Evolutionary conservation across 345 rosid genomes (phyloP).

Genomic region (Durio zibethinus): DNA sequence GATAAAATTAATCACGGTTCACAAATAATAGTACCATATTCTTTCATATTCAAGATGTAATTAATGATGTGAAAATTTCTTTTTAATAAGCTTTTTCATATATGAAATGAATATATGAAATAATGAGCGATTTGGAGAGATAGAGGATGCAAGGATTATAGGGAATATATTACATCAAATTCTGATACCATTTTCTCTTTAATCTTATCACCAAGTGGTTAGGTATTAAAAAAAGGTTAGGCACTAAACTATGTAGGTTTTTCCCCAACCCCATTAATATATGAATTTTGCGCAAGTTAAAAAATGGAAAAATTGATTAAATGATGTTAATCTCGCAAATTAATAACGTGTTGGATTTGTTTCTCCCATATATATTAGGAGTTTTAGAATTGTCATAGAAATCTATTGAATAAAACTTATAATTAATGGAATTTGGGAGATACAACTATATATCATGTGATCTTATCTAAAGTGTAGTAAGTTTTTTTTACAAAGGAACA

Average conservation of each 20-base stretch:
- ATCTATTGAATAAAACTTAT: neutral
- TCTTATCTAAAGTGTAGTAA: neutral
- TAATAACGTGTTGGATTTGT: neutral
- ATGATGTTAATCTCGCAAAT: neutral
- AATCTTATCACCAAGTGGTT: conserved; percentile 2
- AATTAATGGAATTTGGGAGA: neutral
- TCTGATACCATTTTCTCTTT: neutral
- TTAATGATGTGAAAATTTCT: too few relatives aligned
- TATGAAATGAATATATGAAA: too few relatives aligned
- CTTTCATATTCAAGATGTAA: neutral
- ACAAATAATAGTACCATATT: neutral
- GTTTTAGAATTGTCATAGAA: neutral
- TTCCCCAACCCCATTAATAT: conserved; percentile 7
- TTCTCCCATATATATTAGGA: neutral
- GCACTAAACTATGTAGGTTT: neutral
- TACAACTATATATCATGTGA: neutral
- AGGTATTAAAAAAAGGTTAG: neutral
- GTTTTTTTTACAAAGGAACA: too few relatives aligned
- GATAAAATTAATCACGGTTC: neutral
- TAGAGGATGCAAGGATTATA: neutral
- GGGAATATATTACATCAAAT: neutral
- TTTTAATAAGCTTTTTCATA: too few relatives aligned
- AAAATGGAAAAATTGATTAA: neutral
- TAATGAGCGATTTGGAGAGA: too few relatives aligned
- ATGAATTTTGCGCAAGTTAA: neutral